Base-by-base conservation (phyloP, 2,329 filamentous ascomycete species). In the Ceratocystis eucalypticola region DNA sequence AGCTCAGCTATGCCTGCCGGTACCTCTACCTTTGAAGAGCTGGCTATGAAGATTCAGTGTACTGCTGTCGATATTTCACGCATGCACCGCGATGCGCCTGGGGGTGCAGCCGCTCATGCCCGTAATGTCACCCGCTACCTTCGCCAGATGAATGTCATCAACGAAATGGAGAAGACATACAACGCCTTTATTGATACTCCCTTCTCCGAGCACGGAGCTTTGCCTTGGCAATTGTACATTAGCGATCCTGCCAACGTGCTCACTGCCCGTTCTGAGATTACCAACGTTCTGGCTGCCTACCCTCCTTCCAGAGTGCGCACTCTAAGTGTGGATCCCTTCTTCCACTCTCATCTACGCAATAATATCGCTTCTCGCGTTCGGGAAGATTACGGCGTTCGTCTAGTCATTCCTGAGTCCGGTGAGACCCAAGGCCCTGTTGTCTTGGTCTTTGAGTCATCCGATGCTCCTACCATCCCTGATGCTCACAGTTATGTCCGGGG, bases 61-160 rank as follows among this genome's bases (percentile, higher is more conserved):
- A 85, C 88, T 48, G 89, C 86, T 73, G 85, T 96, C 69, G 92
- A 96, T 72, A 84, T 96, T 71, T 85, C 88, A 41, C 85, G 87
- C 63, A 88, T 91, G 74, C 89, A 96, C 75, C 84, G 84, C 65
- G 87, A 84, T 72, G 87, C 88, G 17, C 84, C 88, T 41, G 80
- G 82, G 66, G 89, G 89, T 64, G 84, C 89, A 10, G 84, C 89
- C 65, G 80, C 82, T 7, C 93, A 99, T 74, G 93, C 92, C 12
- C 86, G 88, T 68, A 88, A 93, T 71, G 80, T 99, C 67, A 94
- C 92, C 1, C 86, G 90, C 65, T 99, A 99, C 76, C 81, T 97
- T 64, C 87, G 87, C 66, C 85, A 94, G 72, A 88, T 89, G 59
- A 84, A 86, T 71, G 89, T 93, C 71, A 87, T 97, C 71, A 84